Evolutionary conservation across 2,329 filamentous ascomycete species (phyloP).

Genomic region (Pyrenochaeta sp.): DNA sequence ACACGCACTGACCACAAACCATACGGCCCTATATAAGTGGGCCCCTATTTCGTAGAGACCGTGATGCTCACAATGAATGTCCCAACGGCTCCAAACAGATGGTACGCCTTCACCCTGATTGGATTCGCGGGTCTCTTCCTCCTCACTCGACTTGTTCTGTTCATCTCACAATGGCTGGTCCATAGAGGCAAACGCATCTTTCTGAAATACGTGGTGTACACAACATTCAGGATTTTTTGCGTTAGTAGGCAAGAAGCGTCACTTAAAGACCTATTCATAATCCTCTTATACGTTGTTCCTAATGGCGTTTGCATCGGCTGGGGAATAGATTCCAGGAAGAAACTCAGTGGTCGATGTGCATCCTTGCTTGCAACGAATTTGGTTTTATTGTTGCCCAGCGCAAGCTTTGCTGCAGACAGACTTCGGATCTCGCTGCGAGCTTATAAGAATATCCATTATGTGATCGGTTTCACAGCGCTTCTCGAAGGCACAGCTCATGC

Average conservation of each 20-base stretch:
- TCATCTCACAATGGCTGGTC: background rate
- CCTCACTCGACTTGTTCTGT: background rate
- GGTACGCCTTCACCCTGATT: too few relatives aligned
- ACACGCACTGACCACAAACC: slow-evolving; percentile 17
- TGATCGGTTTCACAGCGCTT: slow-evolving; percentile 10
- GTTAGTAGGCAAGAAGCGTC: background rate
- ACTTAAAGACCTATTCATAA: background rate
- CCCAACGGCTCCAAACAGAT: too few relatives aligned
- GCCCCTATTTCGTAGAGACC: too few relatives aligned
- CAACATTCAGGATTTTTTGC: slow-evolving; percentile 4
- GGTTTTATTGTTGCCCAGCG: slow-evolving; percentile 10
- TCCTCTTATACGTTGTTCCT: slow-evolving; percentile 5
- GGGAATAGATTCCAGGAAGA: slow-evolving; percentile 3
- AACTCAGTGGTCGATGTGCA: slow-evolving; percentile 17
- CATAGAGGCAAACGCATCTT: background rate
- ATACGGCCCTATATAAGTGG: too few relatives aligned
- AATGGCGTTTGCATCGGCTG: slow-evolving; percentile 16
- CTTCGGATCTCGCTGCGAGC: slow-evolving; percentile 13
- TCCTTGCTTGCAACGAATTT: slow-evolving; percentile 20
- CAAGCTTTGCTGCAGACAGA: slow-evolving; percentile 11
- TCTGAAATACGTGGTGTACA: slow-evolving; percentile 18
- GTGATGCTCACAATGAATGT: too few relatives aligned
- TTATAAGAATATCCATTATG: slow-evolving; percentile 6
- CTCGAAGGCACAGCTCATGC: slow-evolving; percentile 13
- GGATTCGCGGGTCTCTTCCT: too few relatives aligned